Percentiles rank a stretch among this genome's conserved stretches.
These are phyloP conservation scores for Eutrema yunnanense DNA, from an alignment of 345 rosid species.

Conservation along the genomic window DNA sequence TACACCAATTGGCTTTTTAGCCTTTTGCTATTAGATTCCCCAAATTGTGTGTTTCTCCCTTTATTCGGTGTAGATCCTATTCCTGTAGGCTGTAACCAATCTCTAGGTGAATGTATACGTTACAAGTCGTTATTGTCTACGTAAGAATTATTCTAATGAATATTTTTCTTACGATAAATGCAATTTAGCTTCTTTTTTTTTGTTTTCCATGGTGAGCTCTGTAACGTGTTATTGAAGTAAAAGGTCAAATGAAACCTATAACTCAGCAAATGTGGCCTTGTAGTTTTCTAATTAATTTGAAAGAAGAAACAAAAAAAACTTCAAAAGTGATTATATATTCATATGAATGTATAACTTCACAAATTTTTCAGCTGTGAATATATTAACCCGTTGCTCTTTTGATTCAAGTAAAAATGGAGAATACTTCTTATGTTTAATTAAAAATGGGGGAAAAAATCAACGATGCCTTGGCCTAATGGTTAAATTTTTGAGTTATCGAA, in stretches of 20 bases:
- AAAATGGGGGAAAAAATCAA: too few species aligned
- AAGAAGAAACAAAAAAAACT: too few species aligned
- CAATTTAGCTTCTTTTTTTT: background rate
- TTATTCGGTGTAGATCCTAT: slow-evolving; percentile 10
- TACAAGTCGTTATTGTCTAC: slow-evolving; percentile 11
- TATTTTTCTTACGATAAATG: background rate
- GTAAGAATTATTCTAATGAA: background rate
- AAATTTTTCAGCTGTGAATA: too few species aligned
- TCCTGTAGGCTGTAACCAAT: background rate
- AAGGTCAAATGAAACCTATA: background rate
- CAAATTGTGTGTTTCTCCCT: slow-evolving; percentile 5
- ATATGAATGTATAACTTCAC: too few species aligned
- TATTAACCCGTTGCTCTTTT: too few species aligned
- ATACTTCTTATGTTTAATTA: too few species aligned
- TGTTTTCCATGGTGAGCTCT: background rate
- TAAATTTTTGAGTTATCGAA: too few species aligned
- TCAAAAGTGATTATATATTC: too few species aligned
- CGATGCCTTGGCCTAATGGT: too few species aligned
- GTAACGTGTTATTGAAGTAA: background rate
- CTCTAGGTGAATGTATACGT: slow-evolving; percentile 1
- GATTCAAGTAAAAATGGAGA: too few species aligned
- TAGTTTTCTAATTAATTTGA: background rate
- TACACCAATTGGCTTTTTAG: background rate
- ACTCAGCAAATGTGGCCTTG: background rate
- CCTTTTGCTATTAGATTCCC: slow-evolving; percentile 10